These are phyloP conservation scores for Magnolia changhungtana DNA, from an alignment of 164 flowering plant genomes.

Conservation along the genomic window DNA sequence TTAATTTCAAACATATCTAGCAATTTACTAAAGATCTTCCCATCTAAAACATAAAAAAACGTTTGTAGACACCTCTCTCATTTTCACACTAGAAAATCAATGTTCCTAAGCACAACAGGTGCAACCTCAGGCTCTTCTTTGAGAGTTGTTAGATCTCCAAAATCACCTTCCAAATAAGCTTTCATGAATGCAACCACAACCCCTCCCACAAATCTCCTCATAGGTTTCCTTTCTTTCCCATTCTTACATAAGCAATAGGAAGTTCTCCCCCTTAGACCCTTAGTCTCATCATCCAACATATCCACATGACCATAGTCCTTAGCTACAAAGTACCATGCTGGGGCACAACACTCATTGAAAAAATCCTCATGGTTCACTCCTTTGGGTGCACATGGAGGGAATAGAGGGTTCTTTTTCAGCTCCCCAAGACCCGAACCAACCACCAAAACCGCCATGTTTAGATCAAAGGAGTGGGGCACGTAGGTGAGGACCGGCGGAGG, in stretches of 20 bases:
- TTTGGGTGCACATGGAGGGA: conserved; percentile 83
- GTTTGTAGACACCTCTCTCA: neutral
- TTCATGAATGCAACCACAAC: conserved; percentile 63
- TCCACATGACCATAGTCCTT: conserved; percentile 80
- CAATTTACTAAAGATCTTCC: too few species aligned
- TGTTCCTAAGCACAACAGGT: conserved; percentile 44
- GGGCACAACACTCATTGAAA: conserved; percentile 49
- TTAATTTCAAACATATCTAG: too few species aligned
- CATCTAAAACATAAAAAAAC: too few species aligned
- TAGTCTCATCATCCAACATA: conserved; percentile 82
- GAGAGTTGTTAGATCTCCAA: conserved; percentile 26
- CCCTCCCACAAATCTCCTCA: conserved; percentile 83
- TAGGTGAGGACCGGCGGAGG: conserved; percentile 75
- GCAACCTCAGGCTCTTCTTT: conserved; percentile 25
- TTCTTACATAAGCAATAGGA: conserved; percentile 72
- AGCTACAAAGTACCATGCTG: conserved; percentile 64
- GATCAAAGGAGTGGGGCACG: conserved; percentile 58
- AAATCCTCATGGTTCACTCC: conserved; percentile 84
- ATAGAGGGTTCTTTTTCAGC: conserved; percentile 44
- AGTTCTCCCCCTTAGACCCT: conserved; percentile 59
- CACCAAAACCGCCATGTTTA: conserved; percentile 56
- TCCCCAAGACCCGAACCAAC: conserved; percentile 81
- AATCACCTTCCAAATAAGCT: conserved; percentile 54
- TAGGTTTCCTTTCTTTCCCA: conserved; percentile 80
- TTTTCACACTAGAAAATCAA: conserved; percentile 20